phyloP scores from a whole-genome alignment of 1,139 yeast genomes.

The Protomyces macrosporus region DNA sequence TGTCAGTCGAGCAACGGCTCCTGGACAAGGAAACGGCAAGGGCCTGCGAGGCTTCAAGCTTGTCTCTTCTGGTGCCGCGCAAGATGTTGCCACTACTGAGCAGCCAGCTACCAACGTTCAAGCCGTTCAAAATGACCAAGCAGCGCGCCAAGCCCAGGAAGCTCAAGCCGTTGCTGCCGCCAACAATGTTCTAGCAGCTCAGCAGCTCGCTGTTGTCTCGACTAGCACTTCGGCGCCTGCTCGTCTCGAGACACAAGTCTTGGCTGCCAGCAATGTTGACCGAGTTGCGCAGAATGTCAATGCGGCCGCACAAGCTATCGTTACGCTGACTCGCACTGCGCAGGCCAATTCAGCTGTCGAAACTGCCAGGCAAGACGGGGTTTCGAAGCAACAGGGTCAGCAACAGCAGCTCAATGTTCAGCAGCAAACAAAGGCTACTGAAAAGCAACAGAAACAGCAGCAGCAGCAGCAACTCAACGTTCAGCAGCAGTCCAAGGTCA shows the following conservation, averaged over 20 bases:
- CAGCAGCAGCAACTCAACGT: neutral
- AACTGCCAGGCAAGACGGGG: neutral
- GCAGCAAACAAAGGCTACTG: neutral
- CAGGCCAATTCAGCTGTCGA: too few species aligned
- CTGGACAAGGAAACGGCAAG: neutral
- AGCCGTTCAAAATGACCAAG: neutral
- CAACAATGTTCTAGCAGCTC: neutral
- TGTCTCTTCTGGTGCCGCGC: neutral
- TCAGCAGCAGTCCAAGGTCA: neutral
- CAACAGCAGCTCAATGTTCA: neutral
- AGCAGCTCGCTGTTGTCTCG: neutral
- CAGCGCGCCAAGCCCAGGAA: neutral
- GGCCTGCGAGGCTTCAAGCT: neutral
- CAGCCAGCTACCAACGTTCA: too few species aligned
- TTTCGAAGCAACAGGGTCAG: neutral
- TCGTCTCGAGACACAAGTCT: neutral
- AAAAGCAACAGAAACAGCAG: neutral
- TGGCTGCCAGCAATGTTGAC: neutral
- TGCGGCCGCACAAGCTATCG: neutral
- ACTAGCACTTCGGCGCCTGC: neutral
- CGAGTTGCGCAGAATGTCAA: neutral
- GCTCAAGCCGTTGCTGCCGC: neutral
- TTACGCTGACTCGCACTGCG: neutral
- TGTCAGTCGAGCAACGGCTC: neutral
- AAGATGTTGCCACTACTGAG: neutral